Evolutionary conservation across 2,329 filamentous ascomycete genomes (phyloP).

Genomic region (Neospermospora avenae): DNA sequence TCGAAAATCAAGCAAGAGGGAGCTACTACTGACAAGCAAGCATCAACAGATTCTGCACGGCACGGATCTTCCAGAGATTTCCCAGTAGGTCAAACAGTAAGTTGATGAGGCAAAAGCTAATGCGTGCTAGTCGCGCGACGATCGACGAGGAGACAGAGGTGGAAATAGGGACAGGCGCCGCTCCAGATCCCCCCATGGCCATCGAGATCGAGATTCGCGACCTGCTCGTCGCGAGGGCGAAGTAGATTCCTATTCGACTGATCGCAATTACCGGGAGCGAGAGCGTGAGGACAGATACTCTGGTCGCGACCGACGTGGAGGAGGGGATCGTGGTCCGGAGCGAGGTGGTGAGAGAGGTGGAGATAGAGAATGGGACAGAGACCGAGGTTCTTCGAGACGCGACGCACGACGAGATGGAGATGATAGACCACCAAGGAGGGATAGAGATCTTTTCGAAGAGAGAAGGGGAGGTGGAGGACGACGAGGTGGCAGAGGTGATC

Average conservation of each 20-base stretch:
- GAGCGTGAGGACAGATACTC: conserved; percentile 92
- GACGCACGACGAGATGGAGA: conserved; percentile 66
- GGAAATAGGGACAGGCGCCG: conserved; percentile 63
- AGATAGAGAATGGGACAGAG: conserved; percentile 76
- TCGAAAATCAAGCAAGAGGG: conserved; percentile 28
- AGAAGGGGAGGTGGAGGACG: conserved; percentile 51
- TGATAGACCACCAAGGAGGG: conserved; percentile 51
- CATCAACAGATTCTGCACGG: conserved; percentile 46
- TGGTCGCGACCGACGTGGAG: conserved; percentile 57
- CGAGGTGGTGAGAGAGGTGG: conserved; percentile 52
- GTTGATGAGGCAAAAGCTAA: conserved; percentile 27
- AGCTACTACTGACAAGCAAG: conserved; percentile 36
- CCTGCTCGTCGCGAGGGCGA: conserved; percentile 68
- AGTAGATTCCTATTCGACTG: conserved; percentile 86
- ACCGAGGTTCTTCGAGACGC: conserved; percentile 59
- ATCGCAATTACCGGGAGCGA: conserved; percentile 85
- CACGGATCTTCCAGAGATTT: conserved; percentile 47
- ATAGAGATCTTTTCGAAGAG: conserved; percentile 62
- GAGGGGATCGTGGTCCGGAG: conserved; percentile 57
- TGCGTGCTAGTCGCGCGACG: conserved; percentile 35
- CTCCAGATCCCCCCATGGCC: conserved; percentile 76
- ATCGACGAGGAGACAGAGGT: conserved; percentile 44
- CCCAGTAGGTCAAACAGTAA: conserved; percentile 41
- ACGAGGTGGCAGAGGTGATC: conserved; percentile 39
- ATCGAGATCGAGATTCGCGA: conserved; percentile 58